phyloP scores from a whole-genome alignment of 352 stramenopile species.

The Globisporangium barbulae region DNA sequence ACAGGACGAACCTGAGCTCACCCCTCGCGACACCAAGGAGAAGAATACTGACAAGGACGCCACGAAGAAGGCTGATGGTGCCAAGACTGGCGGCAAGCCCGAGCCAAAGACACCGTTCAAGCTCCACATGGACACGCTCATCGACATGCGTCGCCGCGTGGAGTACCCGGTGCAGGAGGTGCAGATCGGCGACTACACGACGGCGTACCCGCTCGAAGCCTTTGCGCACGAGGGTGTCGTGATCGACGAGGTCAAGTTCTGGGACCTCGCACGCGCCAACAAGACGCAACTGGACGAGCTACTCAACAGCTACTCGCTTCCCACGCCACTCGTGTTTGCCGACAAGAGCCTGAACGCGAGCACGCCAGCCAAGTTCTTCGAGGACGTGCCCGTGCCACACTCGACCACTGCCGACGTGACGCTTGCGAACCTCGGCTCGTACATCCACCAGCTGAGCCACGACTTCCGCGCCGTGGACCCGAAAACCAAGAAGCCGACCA shows the following conservation, averaged over 20 bases:
- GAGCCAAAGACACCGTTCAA: constrained; percentile 27
- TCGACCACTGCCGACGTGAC: constrained; percentile 12
- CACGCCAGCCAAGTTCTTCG: constrained; percentile 7
- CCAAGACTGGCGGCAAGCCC: background rate
- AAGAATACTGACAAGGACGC: background rate
- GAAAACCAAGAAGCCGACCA: constrained; percentile 13
- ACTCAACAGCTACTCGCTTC: constrained; percentile 16
- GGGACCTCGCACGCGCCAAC: constrained; percentile 36
- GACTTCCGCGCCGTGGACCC: constrained; percentile 10
- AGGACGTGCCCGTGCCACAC: constrained; percentile 4
- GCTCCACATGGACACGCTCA: constrained; percentile 31
- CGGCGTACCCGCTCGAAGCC: constrained; percentile 18
- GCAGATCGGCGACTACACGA: constrained; percentile 37
- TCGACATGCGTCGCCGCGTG: constrained; percentile 46
- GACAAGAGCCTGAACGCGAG: constrained; percentile 6
- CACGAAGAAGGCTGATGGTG: background rate
- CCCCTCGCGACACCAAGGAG: background rate
- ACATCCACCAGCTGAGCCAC: constrained; percentile 10
- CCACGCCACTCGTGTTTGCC: constrained; percentile 17
- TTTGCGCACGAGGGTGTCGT: constrained; percentile 23
- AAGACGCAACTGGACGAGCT: constrained; percentile 27
- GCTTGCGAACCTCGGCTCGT: constrained; percentile 13
- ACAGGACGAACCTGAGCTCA: constrained; percentile 2
- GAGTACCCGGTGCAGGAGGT: constrained; percentile 26
- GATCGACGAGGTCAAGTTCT: constrained; percentile 29